Percentiles rank a stretch among this genome's conserved stretches.
These are phyloP conservation scores for Rhizopogon vulgaris DNA, from an alignment of 768 basidiomycete species.

Conservation along the genomic window DNA sequence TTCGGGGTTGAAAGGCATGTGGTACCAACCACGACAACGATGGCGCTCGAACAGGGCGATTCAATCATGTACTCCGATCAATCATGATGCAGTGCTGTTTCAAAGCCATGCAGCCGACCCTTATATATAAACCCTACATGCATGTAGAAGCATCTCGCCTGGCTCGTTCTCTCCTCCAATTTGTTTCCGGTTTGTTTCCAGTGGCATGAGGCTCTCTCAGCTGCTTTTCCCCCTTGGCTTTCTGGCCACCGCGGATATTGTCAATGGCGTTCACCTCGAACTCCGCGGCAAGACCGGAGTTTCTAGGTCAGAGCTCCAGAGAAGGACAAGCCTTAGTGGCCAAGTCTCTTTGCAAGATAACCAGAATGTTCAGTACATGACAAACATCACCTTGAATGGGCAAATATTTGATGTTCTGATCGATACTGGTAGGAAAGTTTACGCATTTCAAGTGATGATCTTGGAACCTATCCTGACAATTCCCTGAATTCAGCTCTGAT, in stretches of 20 bases:
- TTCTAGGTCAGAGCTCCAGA: constrained; percentile 8
- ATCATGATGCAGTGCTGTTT: not conserved
- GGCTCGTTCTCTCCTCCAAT: not conserved
- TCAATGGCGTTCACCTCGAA: constrained; percentile 9
- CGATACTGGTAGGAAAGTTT: constrained; percentile 40
- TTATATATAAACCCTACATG: not conserved
- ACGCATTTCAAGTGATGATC: not conserved
- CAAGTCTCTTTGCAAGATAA: constrained; percentile 21
- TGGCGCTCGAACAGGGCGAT: too few species aligned
- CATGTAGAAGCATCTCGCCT: too few species aligned
- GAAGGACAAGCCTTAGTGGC: constrained; percentile 24
- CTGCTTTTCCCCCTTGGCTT: constrained; percentile 5
- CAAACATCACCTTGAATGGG: constrained; percentile 36
- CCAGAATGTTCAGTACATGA: constrained; percentile 29
- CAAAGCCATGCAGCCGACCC: not conserved
- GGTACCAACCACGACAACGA: too few species aligned
- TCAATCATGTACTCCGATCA: not conserved
- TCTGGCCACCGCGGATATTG: constrained; percentile 4
- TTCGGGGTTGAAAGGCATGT: too few species aligned
- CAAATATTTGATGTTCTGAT: constrained; percentile 28
- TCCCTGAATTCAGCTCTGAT: constrained; percentile 46
- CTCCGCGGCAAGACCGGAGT: constrained; percentile 11
- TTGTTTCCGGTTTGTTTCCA: not conserved
- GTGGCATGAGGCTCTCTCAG: constrained; percentile 8
- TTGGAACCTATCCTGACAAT: constrained; percentile 33